Evolutionary conservation across 805 yeast genomes (phyloP).

Genomic region (Wickerhamiella occidentalis): DNA sequence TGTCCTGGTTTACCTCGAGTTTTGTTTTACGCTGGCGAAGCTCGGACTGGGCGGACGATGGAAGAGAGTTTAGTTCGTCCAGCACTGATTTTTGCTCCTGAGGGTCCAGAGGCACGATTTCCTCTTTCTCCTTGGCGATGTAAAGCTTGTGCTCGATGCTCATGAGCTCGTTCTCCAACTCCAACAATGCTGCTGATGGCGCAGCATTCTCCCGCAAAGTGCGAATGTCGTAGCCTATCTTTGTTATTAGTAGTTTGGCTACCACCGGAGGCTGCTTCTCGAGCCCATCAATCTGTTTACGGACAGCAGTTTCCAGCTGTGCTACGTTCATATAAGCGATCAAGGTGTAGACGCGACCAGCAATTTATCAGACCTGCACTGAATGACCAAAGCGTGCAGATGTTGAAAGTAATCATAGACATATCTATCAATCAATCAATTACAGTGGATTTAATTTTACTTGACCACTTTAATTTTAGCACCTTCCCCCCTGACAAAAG

Average conservation of each 20-base stretch:
- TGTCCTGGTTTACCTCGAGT: slow-evolving; percentile 22
- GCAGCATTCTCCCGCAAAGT: not conserved
- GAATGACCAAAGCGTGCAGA: too few relatives aligned
- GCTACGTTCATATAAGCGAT: not conserved
- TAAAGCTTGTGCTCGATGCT: slow-evolving; percentile 4
- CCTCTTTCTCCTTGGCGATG: not conserved
- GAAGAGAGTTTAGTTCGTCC: slow-evolving; percentile 12
- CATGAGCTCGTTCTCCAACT: slow-evolving; percentile 10
- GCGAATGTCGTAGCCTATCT: not conserved
- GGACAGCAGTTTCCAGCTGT: not conserved
- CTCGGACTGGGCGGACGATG: not conserved
- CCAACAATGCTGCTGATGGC: not conserved
- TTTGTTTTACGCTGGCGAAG: slow-evolving; percentile 15
- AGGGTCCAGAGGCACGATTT: not conserved
- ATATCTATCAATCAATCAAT: too few relatives aligned
- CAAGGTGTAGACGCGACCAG: too few relatives aligned
- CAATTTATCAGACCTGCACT: too few relatives aligned
- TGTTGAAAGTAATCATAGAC: too few relatives aligned
- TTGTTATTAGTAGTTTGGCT: not conserved
- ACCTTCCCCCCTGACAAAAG: too few relatives aligned
- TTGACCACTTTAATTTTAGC: too few relatives aligned
- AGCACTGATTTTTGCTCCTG: not conserved
- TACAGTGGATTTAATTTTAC: too few relatives aligned
- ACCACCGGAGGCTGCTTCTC: not conserved
- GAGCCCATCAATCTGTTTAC: not conserved